Evolutionary conservation across 2,329 filamentous ascomycete species (phyloP), one percentile per base, ranked within the genome.

Genomic region (Zymoseptoria ardabiliae): DNA sequence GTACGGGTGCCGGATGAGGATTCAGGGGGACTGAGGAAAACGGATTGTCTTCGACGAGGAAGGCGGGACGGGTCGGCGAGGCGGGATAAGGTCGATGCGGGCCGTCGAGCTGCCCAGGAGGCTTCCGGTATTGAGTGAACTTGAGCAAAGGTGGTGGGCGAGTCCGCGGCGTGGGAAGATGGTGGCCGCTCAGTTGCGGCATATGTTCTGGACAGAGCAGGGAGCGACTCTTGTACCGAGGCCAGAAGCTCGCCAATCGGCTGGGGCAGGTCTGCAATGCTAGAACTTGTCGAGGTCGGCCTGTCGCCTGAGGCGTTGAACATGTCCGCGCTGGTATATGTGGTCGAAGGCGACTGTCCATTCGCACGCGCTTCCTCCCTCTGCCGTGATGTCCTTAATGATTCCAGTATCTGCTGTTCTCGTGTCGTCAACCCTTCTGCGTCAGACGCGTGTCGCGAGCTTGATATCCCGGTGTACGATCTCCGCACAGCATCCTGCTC

Each of bases 401-500:
- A 71, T 55, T 79, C 77, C 20, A 80, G 66, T 13, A 80, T 75
- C 50, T 76, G 74, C 58, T 78, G 73, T 62, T 80, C 78, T 50
- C 76, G 70, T 19, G 73, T 70, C 13, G 76, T 79, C 51, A 80
- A 66, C 2, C 77, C 78, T 62, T 75, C 72, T 7, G 76, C 76
- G 65, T 79, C 78, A 20, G 57, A 56, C 28, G 56, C 56, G 11
- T 50, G 57, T 11, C 58, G 54, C 22, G 55, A 58, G 19, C 51
- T 52, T 21, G 58, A 53, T 48, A 56, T 58, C 35, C 56, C 54
- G 20, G 28, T 56, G n/a, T 58, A 56, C 25, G 58, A 53, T 55
- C 28, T 45, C 41, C 59, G 49, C 13, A 53, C 50, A 52, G 56
- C 54, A 9, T 21, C 8, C 28, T 48, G 53, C 9, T 41, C 28